A percentile compares a stretch with the other conserved stretches of the same genome.
phyloP scores from a whole-genome alignment of 345 rosid genomes.

The Draba incana region DNA sequence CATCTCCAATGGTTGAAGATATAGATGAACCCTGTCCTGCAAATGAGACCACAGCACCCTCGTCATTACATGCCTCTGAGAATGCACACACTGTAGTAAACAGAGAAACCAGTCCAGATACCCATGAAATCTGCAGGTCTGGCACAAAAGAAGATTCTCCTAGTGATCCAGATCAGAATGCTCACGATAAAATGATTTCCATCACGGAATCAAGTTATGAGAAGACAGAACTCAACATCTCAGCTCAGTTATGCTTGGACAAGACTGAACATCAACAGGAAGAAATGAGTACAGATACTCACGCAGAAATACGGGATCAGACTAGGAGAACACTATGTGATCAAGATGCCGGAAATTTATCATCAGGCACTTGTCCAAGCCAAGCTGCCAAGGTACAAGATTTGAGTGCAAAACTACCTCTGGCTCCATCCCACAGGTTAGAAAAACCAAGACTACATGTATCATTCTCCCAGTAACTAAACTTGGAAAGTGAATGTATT shows the following conservation, averaged over 20 bases:
- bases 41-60: slow-evolving; percentile 22
- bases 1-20: slow-evolving; percentile 26
- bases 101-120: slow-evolving; percentile 40
- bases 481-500: slow-evolving; percentile 13
- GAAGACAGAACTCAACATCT: slow-evolving; percentile 31
- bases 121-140: slow-evolving; percentile 32
- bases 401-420: slow-evolving; percentile 36
- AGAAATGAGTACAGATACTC: slow-evolving; percentile 33
- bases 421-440: slow-evolving; percentile 52
- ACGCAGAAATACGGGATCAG: slow-evolving; percentile 26
- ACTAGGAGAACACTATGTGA: slow-evolving; percentile 28
- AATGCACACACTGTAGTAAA: slow-evolving; percentile 16
- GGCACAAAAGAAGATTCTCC: slow-evolving; percentile 21
- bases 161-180: slow-evolving; percentile 35
- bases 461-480: not conserved
- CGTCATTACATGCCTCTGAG: slow-evolving; percentile 30
- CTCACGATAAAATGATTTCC: slow-evolving; percentile 12
- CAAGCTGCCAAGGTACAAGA: slow-evolving; percentile 40
- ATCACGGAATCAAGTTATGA: slow-evolving; percentile 38
- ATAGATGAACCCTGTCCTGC: slow-evolving; percentile 28
- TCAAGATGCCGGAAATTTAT: slow-evolving; percentile 29
- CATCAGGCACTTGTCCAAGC: slow-evolving; percentile 32
- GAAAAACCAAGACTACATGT: slow-evolving; percentile 27
- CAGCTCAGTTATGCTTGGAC: slow-evolving; percentile 38
- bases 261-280: slow-evolving; percentile 38